A percentile compares a stretch with the other conserved stretches of the same genome.
Evolutionary conservation across 345 rosid genomes (phyloP).

Genomic region (Microthlaspi erraticum): DNA sequence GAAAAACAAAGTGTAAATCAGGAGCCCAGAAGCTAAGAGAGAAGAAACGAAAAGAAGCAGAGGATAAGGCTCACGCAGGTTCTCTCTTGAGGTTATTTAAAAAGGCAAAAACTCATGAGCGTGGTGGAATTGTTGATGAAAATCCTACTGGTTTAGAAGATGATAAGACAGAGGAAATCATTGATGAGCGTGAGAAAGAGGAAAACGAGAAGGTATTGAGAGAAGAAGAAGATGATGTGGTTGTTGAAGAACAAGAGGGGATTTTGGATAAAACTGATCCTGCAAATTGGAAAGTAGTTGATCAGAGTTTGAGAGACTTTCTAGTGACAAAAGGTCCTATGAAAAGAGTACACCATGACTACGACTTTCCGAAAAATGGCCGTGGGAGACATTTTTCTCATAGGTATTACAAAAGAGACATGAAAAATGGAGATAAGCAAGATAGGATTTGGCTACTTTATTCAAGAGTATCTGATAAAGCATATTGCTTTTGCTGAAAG

Average conservation of each 20-base stretch:
- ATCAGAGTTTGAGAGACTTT: too few species aligned
- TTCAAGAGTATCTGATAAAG: background rate
- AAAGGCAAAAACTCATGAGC: background rate
- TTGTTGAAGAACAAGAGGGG: background rate
- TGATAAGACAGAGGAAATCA: background rate
- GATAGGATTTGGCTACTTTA: background rate
- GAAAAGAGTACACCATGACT: background rate
- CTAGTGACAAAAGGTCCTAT: background rate
- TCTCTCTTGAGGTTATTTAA: too few species aligned
- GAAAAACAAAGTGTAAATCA: too few species aligned
- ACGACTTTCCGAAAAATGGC: background rate
- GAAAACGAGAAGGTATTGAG: too few species aligned
- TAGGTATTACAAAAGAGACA: background rate
- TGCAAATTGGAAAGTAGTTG: too few species aligned
- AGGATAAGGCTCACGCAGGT: too few species aligned
- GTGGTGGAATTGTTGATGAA: background rate
- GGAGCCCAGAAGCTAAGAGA: too few species aligned
- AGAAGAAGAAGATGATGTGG: background rate
- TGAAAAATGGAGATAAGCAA: background rate
- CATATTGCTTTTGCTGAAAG: slow-evolving; percentile 1
- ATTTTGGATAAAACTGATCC: background rate
- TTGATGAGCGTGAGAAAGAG: background rate
- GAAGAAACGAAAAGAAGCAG: too few species aligned
- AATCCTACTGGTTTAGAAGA: background rate
- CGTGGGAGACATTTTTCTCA: background rate